These are phyloP conservation scores for Aspergillus floridensis DNA, from an alignment of 2,329 filamentous ascomycete species.

Conservation along the genomic window DNA sequence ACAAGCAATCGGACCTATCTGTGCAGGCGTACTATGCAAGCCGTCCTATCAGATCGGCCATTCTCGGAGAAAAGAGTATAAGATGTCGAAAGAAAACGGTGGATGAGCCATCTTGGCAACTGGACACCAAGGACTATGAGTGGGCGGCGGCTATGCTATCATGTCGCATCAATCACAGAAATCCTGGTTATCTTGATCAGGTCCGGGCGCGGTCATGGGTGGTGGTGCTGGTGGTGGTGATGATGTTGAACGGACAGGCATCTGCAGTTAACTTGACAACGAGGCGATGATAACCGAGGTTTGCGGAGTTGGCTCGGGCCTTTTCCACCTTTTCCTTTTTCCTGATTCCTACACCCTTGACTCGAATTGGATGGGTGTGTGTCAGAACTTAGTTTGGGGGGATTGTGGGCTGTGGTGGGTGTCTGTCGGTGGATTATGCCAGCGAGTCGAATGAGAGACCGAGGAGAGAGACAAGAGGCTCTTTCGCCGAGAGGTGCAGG, in stretches of 20 bases:
- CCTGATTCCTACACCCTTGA: neutral
- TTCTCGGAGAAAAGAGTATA: constrained; percentile 2
- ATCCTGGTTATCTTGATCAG: neutral
- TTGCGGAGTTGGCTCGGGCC: constrained; percentile 1
- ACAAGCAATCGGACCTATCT: neutral
- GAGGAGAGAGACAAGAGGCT: neutral
- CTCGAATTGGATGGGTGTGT: neutral
- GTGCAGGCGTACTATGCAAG: neutral
- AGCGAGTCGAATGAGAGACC: neutral
- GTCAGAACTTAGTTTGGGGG: neutral
- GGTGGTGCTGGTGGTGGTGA: neutral
- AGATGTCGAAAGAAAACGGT: constrained; percentile 9
- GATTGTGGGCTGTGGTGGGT: too few species aligned
- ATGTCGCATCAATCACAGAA: constrained; percentile 5
- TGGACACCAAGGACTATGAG: neutral
- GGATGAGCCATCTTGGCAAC: constrained; percentile 11
- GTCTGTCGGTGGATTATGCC: neutral
- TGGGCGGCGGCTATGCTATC: neutral
- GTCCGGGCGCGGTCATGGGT: neutral
- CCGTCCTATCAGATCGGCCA: neutral
- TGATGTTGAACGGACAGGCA: neutral
- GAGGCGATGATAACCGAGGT: neutral
- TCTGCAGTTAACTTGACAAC: constrained; percentile 2
- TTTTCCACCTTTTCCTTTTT: neutral
- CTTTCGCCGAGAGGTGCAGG: neutral